Evolutionary conservation across 345 rosid species (phyloP), one percentile per base, ranked within the genome.

Genomic region (Eucalyptus tenuipes): DNA sequence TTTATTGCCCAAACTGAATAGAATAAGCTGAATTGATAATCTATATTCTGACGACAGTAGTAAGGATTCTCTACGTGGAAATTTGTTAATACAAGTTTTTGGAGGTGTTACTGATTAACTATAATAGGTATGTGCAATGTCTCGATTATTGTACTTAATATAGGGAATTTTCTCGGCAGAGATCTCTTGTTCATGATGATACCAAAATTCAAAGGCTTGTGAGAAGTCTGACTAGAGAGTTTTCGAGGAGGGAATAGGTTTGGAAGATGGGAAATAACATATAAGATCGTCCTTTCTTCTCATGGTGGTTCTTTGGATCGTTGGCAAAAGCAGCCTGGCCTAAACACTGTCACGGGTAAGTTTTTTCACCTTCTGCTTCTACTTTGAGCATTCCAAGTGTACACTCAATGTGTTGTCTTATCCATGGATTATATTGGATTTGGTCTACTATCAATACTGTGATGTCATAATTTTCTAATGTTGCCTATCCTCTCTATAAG

Each of bases 281-380:
- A 95, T 86, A 96, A 94, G 94, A 95, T 98, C 86, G 88, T 93
- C 88, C 90, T 98, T 90, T 98, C 99, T 6, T 98, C 96, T 87
- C 94, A 94, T 85, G 99, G 99, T 45, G 91, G 88, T 87, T 95
- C 98, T 25, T 97, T 98, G 89, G 99, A 97, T 92, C 99, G 99
- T 88, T 98, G 99, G 99, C 98, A 95, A 92, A 97, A 94, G 86
- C 99, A 98, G 89, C 97, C 98, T 50, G 95, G 93, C 29, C 88
- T 98, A 86, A 93, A 94, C 93, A 97, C 98, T 48, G 96, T 97
- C 99, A 98, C 71, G 92, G 95, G 98, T 96, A 90, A 89, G 91
- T 87, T 89, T 61, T 85, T 80, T 87, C 55, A 85, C 61, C 86
- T 3, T 55, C 7, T 53, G 84, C 9, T 20, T 81, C 49, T 9